Evolutionary conservation across 2,329 filamentous ascomycete genomes (phyloP), one percentile per base, ranked within the genome.

Genomic region (Cladosporium sp.): DNA sequence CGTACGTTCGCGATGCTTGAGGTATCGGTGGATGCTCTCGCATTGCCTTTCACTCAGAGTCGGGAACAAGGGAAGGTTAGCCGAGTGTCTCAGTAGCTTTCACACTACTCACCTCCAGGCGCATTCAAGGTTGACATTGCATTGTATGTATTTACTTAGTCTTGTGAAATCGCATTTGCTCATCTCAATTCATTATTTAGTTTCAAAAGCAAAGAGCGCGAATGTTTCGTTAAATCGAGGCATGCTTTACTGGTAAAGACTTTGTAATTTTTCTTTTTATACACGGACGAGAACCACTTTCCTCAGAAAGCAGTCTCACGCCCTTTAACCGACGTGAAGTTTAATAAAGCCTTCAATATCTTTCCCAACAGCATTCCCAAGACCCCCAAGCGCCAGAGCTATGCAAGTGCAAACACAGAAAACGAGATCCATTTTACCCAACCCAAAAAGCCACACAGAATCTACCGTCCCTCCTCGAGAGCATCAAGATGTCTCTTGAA

Each of bases 401-500:
- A 48, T 48, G 45, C 45, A 48, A 32, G 29, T 35, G 15, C 22
- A 27, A 27, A 5, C 22, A 5, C 22, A 27, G 22, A 27, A 27
- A 27, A 27, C 4, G 4, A 27, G 5, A 9, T 27, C 22, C 22
- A 5, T 27, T 4, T 19, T 25, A 20, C 35, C n/a, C 12, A 35
- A 36, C 11, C 2, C 11, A 22, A 13, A 19, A 29, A 12, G 16
- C 20, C 8, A 27, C 22, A 4, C 4, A 27, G 9, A 9, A 25
- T 35, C 52, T 54, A 63, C 33, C 60, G 55, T n/a, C 63, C 63
- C 41, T 64, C 63, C 43, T 66, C 61, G 40, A 69, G 47, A 19
- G 69, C 67, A 19, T 79, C 72, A 62, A 92, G 75, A 63, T 87
- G 84, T 63, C 82, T 76, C 75, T 86, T 84, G 56, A 92, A 76